Evolutionary conservation across 1,139 yeast species (phyloP).

Genomic region (Sugiyamaella neomexicana): DNA sequence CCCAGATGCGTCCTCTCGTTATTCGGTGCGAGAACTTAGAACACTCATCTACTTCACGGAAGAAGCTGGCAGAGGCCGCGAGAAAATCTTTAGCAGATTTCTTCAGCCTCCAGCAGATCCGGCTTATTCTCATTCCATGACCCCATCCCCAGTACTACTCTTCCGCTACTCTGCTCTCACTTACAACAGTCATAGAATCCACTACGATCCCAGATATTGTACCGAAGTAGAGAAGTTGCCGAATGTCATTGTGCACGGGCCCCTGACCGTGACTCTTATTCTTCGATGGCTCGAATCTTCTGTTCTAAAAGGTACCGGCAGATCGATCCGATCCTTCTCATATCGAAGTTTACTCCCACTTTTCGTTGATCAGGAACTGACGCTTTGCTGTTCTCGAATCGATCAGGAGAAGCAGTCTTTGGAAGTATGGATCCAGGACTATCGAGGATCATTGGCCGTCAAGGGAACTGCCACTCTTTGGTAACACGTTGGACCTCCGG

Average conservation of each 20-base stretch:
- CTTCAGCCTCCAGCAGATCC: constrained; percentile 25
- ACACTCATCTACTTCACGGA: constrained; percentile 37
- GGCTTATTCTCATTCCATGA: constrained; percentile 24
- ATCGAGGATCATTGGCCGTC: constrained; percentile 32
- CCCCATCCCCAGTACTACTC: constrained; percentile 41
- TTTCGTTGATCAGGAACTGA: constrained; percentile 40
- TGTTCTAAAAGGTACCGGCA: constrained; percentile 23
- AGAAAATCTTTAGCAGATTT: constrained; percentile 23
- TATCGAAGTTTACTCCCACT: constrained; percentile 57
- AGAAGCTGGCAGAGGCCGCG: constrained; percentile 27
- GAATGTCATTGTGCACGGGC: constrained; percentile 74
- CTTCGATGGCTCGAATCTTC: constrained; percentile 47
- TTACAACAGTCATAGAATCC: constrained; percentile 81
- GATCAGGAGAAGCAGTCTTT: constrained; percentile 17
- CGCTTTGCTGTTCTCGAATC: constrained; percentile 28
- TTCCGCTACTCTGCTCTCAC: constrained; percentile 72
- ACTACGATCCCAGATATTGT: constrained; percentile 62
- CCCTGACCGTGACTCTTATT: constrained; percentile 62
- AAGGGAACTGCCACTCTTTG: constrained; percentile 26
- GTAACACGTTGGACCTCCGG: no score
- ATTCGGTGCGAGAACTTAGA: constrained; percentile 38
- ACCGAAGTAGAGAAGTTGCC: constrained; percentile 57
- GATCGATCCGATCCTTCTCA: constrained; percentile 39
- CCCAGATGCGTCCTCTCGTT: constrained; percentile 17
- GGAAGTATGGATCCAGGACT: constrained; percentile 40